Base-by-base conservation (phyloP, 2,329 filamentous ascomycete genomes). In the Cytospora paraplurivora region DNA sequence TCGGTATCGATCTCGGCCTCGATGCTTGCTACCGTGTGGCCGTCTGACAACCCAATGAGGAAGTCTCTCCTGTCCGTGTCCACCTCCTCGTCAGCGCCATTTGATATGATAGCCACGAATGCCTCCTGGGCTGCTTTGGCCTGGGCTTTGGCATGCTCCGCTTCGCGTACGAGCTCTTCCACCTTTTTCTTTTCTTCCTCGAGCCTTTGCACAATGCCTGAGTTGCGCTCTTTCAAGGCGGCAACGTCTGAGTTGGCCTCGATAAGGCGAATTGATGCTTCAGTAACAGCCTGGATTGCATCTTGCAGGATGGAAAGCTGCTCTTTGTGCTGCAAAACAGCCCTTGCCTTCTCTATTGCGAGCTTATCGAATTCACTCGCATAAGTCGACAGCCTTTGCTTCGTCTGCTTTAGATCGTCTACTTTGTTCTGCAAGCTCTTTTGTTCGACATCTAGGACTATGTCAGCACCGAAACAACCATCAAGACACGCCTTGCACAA, bases 211-310 rank as follows among this genome's bases (percentile, higher is more conserved):
- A 82, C 80, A 63, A 92, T 85, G 55, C 85, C 80, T 10, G 74
- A 69, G 69, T 92, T 92, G 63, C 88, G 87, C 17, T 79, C 78
- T 69, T 85, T 84, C n/a, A 97, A 79, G 7, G 85, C 84, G 52
- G 86, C 81, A 3, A 90, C 75, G 70, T 99, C 95, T 0, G 93
- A 97, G n/a, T 81, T 75, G 1, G 92, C 93, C 78, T 99, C 95
- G 35, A 96, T 84, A 0, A 85, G 78, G 66, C 87, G 82, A 52
- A 97, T 81, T 68, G 91, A 84, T 1, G 85, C 86, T 69, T 93
- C 87, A 17, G 93, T 75, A 12, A 92, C 77, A 15, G 84, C 82
- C 53, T 88, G 81, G 59, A 90, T 86, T 7, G 86, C 81, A 56
- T 79, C 75, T 15, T 85, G 84, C 52, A 96, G 82, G 21, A 76